phyloP scores from a whole-genome alignment of 306 rosid species.

The Ceratonia siliqua region DNA sequence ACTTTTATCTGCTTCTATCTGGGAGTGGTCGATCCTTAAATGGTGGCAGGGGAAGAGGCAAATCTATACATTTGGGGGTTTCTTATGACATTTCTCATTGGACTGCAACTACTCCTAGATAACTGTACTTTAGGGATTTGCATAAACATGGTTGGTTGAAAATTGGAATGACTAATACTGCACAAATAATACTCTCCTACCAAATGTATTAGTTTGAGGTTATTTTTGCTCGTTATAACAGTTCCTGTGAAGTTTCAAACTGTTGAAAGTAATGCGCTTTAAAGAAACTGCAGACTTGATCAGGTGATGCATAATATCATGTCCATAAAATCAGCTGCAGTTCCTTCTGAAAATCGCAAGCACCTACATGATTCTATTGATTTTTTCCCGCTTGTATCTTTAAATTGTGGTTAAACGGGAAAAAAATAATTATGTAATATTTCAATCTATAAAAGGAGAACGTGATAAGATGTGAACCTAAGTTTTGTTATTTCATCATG shows the following conservation, averaged over 20 bases:
- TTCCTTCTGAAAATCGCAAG: too few species aligned
- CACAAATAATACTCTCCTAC: not conserved
- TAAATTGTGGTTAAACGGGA: not conserved
- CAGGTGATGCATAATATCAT: not conserved
- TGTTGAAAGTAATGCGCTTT: not conserved
- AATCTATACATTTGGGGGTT: conserved; percentile 5
- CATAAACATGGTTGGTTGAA: not conserved
- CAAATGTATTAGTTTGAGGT: not conserved
- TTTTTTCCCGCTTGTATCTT: too few species aligned
- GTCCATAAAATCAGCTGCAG: too few species aligned
- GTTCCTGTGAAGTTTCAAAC: not conserved
- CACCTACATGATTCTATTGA: too few species aligned
- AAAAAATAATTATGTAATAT: too few species aligned
- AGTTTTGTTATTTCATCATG: not conserved
- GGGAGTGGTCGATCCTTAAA: conserved; percentile 20
- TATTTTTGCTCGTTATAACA: not conserved
- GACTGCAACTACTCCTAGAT: conserved; percentile 9
- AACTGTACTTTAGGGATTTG: conserved; percentile 15
- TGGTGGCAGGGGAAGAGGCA: conserved; percentile 10
- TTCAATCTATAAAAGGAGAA: not conserved
- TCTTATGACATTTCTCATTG: conserved; percentile 16
- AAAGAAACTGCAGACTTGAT: not conserved
- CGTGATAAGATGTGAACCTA: not conserved
- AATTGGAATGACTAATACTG: not conserved
- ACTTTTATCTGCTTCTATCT: conserved; percentile 16